These are phyloP conservation scores for Flaveria ramosissima DNA, from an alignment of 129 eudicot species.

Conservation along the genomic window DNA sequence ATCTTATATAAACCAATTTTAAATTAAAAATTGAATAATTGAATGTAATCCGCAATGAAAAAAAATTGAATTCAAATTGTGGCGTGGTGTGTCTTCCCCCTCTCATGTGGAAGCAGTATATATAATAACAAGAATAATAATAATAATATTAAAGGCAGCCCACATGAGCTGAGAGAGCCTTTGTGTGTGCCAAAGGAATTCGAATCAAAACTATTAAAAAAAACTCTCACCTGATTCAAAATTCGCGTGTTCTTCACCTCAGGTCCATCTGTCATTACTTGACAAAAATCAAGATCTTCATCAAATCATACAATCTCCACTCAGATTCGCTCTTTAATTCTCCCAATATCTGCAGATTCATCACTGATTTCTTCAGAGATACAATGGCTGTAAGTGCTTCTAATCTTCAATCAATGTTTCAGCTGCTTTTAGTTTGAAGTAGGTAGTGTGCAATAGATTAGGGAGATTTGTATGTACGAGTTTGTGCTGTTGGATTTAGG, in stretches of 20 bases:
- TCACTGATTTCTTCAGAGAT: not conserved
- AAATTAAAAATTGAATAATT: too few relatives aligned
- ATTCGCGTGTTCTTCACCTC: constrained; percentile 27
- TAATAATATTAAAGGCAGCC: constrained; percentile 14
- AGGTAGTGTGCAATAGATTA: too few relatives aligned
- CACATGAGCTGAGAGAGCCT: constrained; percentile 13
- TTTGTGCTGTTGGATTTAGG: constrained; percentile 22
- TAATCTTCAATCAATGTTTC: not conserved
- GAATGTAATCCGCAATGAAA: too few relatives aligned
- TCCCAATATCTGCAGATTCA: constrained; percentile 7
- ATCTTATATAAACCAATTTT: too few relatives aligned
- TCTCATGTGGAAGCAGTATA: not conserved
- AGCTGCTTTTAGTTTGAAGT: too few relatives aligned
- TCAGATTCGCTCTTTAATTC: constrained; percentile 28
- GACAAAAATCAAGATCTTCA: constrained; percentile 18
- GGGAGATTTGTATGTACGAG: not conserved
- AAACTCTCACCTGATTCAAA: not conserved
- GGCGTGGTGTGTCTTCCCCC: not conserved
- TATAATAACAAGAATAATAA: too few relatives aligned
- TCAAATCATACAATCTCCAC: constrained; percentile 12
- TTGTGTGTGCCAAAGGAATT: constrained; percentile 20
- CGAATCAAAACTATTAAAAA: constrained; percentile 14
- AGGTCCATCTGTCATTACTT: constrained; percentile 27
- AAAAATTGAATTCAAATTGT: constrained; percentile 8
- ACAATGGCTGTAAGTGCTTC: constrained; percentile 34